A percentile compares a stretch with the other conserved stretches of the same genome.
phyloP scores from a whole-genome alignment of 2,329 filamentous ascomycete species.

The Ceratocystis albifundus region DNA sequence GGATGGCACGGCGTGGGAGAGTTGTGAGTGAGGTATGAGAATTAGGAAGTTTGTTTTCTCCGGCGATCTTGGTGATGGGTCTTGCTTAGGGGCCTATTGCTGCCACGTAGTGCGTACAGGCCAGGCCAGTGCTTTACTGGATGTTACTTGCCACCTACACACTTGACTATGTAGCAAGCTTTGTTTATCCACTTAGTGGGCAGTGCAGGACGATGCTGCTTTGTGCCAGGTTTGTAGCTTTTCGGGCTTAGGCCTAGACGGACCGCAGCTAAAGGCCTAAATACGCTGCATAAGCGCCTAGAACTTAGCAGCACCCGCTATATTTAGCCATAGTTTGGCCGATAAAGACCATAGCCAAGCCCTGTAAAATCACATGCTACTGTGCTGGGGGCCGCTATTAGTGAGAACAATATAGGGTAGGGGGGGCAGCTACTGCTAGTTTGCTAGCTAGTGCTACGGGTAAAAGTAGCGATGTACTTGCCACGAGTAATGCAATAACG shows the following conservation, averaged over 20 bases:
- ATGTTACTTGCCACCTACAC: background rate
- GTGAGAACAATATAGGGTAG: too few species aligned
- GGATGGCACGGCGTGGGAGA: too few species aligned
- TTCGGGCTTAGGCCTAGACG: too few species aligned
- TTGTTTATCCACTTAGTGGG: background rate
- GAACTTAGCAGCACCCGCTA: background rate
- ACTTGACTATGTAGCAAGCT: background rate
- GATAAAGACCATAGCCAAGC: background rate
- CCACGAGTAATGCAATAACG: too few species aligned
- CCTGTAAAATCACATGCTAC: constrained; percentile 6
- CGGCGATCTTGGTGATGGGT: background rate
- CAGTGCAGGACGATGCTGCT: too few species aligned
- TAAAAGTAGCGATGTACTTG: background rate
- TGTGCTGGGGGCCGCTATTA: background rate
- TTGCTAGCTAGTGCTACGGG: background rate
- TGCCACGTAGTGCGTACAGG: background rate
- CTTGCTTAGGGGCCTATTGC: background rate
- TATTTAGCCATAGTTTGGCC: background rate
- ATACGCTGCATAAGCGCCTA: too few species aligned
- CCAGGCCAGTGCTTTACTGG: background rate
- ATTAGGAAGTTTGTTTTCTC: background rate
- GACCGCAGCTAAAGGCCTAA: too few species aligned
- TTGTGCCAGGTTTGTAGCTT: too few species aligned
- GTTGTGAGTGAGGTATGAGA: too few species aligned
- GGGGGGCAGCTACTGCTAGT: background rate